These are phyloP conservation scores for Yarrowia bubula DNA, from an alignment of 805 yeast species.

Conservation along the genomic window DNA sequence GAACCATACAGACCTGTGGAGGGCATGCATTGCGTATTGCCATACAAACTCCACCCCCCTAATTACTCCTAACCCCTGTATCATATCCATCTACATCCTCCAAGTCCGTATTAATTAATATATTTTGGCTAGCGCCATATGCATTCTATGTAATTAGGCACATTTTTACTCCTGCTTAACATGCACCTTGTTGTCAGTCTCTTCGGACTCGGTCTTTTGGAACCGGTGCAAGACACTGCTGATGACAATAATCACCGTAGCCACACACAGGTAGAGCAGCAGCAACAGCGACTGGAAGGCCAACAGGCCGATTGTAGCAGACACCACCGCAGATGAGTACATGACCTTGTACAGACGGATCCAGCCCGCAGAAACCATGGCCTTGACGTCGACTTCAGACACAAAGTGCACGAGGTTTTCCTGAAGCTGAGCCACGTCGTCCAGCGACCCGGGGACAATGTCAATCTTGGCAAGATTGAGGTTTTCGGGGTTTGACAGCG, in stretches of 20 bases:
- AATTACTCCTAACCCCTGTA: too few species aligned
- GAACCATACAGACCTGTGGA: too few species aligned
- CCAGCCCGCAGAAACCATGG: conserved; percentile 11
- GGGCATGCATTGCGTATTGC: too few species aligned
- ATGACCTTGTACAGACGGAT: conserved; percentile 16
- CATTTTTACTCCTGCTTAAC: background rate
- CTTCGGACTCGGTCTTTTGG: background rate
- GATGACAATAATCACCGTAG: background rate
- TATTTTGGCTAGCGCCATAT: background rate
- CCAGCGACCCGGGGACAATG: conserved; percentile 14
- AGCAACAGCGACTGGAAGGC: conserved; percentile 3
- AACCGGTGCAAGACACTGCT: background rate
- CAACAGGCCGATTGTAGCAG: conserved; percentile 1
- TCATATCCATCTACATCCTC: too few species aligned
- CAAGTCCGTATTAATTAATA: too few species aligned
- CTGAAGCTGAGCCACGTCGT: conserved; percentile 12
- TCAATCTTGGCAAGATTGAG: conserved; percentile 12
- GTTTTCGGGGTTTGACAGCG: conserved; percentile 19
- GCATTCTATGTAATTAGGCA: conserved; percentile 9
- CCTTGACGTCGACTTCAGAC: conserved; percentile 14
- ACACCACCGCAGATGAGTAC: conserved; percentile 1
- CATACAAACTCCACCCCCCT: background rate
- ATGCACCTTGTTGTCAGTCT: background rate
- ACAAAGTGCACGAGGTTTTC: background rate
- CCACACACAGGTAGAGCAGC: conserved; percentile 1